Evolutionary conservation across 2,329 filamentous ascomycete species (phyloP).

Genomic region (Colletotrichum agaves): DNA sequence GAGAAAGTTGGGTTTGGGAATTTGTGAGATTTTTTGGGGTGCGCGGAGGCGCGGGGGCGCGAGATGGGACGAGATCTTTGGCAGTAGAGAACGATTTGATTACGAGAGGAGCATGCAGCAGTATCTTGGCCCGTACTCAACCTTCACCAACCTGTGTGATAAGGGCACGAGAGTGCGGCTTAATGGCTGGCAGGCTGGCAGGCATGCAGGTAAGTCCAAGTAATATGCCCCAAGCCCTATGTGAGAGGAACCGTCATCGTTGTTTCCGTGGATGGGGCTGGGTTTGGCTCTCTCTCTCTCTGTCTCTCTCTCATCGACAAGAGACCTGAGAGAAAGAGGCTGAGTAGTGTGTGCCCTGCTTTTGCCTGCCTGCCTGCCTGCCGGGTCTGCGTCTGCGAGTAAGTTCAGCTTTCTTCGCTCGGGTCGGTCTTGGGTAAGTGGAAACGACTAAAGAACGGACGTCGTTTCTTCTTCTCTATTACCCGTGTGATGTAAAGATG

Average conservation of each 20-base stretch:
- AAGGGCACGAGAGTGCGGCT: too few relatives aligned
- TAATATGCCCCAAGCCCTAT: neutral
- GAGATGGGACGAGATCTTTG: constrained; percentile 10
- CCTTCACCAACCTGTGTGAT: neutral
- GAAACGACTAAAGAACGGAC: constrained; percentile 36
- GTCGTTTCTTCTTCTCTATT: constrained; percentile 30
- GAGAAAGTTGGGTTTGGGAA: constrained; percentile 37
- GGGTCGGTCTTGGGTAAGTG: constrained; percentile 21
- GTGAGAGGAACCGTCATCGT: neutral
- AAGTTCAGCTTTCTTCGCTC: neutral
- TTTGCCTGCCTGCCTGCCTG: neutral
- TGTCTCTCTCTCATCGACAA: too few relatives aligned
- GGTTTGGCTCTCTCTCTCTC: neutral
- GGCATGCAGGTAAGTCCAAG: neutral
- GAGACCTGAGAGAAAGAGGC: neutral
- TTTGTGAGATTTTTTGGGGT: constrained; percentile 22
- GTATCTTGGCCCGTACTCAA: neutral
- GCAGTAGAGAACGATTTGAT: constrained; percentile 12
- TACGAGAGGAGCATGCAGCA: neutral
- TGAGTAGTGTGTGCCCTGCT: constrained; percentile 2
- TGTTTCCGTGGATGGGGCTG: neutral
- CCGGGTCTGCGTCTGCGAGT: neutral
- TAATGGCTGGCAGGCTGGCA: too few relatives aligned
- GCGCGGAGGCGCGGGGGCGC: neutral
- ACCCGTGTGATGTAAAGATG: constrained; percentile 31